Percentiles rank a stretch among this genome's conserved stretches.
These are phyloP conservation scores for Globisporangium sylvaticum DNA, from an alignment of 352 stramenopile genomes.

Conservation along the genomic window DNA sequence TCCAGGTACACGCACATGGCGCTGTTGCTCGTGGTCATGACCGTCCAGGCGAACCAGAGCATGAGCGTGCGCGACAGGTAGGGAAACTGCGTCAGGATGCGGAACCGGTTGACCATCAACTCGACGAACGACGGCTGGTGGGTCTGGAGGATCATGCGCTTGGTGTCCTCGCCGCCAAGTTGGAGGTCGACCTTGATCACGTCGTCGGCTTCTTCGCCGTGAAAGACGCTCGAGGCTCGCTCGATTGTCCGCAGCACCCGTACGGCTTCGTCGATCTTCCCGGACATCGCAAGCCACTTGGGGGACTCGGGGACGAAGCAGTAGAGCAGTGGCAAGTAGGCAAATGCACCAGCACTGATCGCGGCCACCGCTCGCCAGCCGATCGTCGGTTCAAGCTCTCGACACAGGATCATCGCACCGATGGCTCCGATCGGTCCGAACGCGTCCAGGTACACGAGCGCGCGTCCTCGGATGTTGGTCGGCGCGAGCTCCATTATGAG, in stretches of 20 bases:
- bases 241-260: conserved; percentile 6
- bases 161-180: neutral
- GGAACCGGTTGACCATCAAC: conserved; percentile 15
- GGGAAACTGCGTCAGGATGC: conserved; percentile 28
- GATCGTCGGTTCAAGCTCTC: neutral
- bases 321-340: conserved; percentile 2
- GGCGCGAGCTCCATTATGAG: conserved; percentile 22
- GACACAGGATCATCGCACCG: neutral
- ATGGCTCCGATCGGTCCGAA: conserved; percentile 20
- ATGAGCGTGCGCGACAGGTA: conserved; percentile 31
- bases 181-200: neutral
- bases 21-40: conserved; percentile 20
- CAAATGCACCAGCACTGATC: neutral
- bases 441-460: conserved; percentile 18
- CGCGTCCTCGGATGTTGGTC: conserved; percentile 12
- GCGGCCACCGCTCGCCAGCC: neutral
- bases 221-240: conserved; percentile 1
- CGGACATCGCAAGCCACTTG: neutral
- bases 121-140: conserved; percentile 24
- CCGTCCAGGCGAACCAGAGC: conserved; percentile 45
- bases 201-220: neutral
- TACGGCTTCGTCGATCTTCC: conserved; percentile 13
- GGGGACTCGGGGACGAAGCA: conserved; percentile 7
- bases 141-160: neutral
- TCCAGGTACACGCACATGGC: conserved; percentile 25